Conservation (phyloP, 2,329 filamentous ascomycete species). For the Trichoderma harzianum region DNA sequence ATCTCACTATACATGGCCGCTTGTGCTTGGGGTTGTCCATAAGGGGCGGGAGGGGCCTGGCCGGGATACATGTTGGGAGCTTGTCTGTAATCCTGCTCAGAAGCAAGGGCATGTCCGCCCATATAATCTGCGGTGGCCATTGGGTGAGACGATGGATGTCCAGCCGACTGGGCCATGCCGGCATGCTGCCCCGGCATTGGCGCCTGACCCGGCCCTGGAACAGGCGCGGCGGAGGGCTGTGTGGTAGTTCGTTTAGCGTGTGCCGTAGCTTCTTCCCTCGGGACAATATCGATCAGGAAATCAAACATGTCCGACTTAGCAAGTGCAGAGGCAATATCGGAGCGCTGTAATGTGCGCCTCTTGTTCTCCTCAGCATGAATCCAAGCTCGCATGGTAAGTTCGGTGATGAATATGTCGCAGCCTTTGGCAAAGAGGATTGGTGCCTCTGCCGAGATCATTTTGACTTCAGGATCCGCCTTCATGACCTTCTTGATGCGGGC, state of each 20-base stretch:
- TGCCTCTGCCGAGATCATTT: slow-evolving; percentile 99
- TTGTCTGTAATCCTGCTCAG: slow-evolving; percentile 76
- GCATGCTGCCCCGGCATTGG: slow-evolving; percentile 53
- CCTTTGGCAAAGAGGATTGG: slow-evolving; percentile 98
- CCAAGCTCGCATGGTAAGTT: slow-evolving; percentile 98
- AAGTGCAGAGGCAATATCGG: slow-evolving; percentile 91
- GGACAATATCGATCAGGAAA: slow-evolving; percentile 98
- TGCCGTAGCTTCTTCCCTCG: slow-evolving; percentile 84
- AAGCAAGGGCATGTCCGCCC: slow-evolving; percentile 59
- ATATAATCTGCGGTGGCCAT: slow-evolving; percentile 64
- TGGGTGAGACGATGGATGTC: slow-evolving; percentile 52
- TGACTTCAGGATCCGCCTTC: slow-evolving; percentile 98
- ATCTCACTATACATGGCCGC: slow-evolving; percentile 71
- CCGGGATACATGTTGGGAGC: slow-evolving; percentile 78
- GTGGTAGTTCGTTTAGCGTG: slow-evolving; percentile 73
- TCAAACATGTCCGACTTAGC: slow-evolving; percentile 99
- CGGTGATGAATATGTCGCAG: slow-evolving; percentile 98
- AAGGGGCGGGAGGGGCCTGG: slow-evolving; percentile 67
- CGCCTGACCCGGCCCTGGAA: slow-evolving; percentile 48
- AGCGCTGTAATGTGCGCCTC: slow-evolving; percentile 87
- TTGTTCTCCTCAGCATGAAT: slow-evolving; percentile 99
- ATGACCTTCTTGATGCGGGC: slow-evolving; percentile 99
- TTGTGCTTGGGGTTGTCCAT: slow-evolving; percentile 71
- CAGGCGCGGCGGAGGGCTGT: slow-evolving; percentile 43
- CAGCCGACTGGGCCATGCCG: slow-evolving; percentile 51